Base-by-base conservation (phyloP, 1,139 yeast genomes). In the Lodderomyces metapsilosis region DNA sequence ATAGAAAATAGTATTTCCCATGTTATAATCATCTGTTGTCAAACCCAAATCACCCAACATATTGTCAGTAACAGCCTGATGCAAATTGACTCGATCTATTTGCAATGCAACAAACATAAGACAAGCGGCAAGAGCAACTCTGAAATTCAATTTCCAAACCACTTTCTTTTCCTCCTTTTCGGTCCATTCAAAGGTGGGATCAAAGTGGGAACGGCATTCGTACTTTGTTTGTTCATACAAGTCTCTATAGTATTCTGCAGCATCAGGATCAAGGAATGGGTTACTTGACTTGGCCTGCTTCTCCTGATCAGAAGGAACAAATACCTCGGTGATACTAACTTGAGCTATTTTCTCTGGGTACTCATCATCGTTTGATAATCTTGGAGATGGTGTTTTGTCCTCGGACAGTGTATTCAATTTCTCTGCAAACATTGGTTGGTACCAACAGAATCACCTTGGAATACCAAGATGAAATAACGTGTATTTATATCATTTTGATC, bases 151-250 rank as follows among this genome's bases (percentile, higher is more conserved):
- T 37, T 60, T 62, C 35, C 57, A 39, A 9, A 55, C 42, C 11
- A 64, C 42, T 34, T 49, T 56, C 41, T 52, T 53, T 44, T 67
- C 73, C 51, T 67, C 73, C 41, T 58, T 58, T 15, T 49, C 45
- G 3, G 64, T 58, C 73, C 72, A 67, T 12, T 58, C 57, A 38
- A 61, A 58, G 2, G 56, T 54, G 1, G 71, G 71, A 48, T 68
- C 72, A 40, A 66, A 63, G 10, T 51, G 62, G 23, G 49, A 51
- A 33, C 61, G 54, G 47, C 72, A 61, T 46, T 67, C 73, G 48
- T 68, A 68, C 2, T 60, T 36, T 21, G 60, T 53, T 2, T 47
- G 48, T 22, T 59, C 64, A 43, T 67, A 67, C n/a, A 67, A 33
- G 4, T 52, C 48, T 11, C 57, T 52, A 43, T 44, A 44, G 18